Evolutionary conservation across 148 eudicot species (phyloP), one percentile per base, ranked within the genome.

Genomic region (Spergularia marina): DNA sequence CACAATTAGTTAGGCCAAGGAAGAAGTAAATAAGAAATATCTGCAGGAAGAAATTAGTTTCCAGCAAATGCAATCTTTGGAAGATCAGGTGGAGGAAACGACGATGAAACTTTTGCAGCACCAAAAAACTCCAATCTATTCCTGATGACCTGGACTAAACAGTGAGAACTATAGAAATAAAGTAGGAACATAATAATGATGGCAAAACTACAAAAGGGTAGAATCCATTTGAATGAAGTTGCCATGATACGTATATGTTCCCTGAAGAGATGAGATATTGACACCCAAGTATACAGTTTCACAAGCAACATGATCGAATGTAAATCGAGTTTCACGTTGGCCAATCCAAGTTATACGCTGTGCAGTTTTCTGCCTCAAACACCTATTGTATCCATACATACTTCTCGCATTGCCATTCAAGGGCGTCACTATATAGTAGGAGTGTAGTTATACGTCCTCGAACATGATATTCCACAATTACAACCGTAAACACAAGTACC

Each of bases 21-120:
- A 72, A 39, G 53, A 47, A 10, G 21, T 58, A 73, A 57, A 53
- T 34, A 18, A 44, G 16, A 8, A 2, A 53, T 63, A 41, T 15
- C 1, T 30, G 55, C 21, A 57, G 64, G 18, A 59, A 23, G 56
- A 30, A 65, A 40, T 16, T 18, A 75, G 18, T 64, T 80, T 91
- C 97, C 97, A 86, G 93, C 95, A 87, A 91, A 91, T 67, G 98
- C 97, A 80, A 94, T 94, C 89, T 94, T 97, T 52, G 97, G 96
- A 78, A 86, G 87, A 80, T 88, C 97, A 64, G 87, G 87, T 54
- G 91, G 81, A 16, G 97, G 98, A 66, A 94, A 89, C 39, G 98
- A 94, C 21, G 97, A 91, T 41, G 98, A 89, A 70, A 86, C 76
- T 78, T 90, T 91, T 66, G 97, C 98, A 80, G 98, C 98, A 74